These are phyloP conservation scores for Xylariaceae sp. DNA, from an alignment of 2,329 filamentous ascomycete genomes.

Conservation along the genomic window DNA sequence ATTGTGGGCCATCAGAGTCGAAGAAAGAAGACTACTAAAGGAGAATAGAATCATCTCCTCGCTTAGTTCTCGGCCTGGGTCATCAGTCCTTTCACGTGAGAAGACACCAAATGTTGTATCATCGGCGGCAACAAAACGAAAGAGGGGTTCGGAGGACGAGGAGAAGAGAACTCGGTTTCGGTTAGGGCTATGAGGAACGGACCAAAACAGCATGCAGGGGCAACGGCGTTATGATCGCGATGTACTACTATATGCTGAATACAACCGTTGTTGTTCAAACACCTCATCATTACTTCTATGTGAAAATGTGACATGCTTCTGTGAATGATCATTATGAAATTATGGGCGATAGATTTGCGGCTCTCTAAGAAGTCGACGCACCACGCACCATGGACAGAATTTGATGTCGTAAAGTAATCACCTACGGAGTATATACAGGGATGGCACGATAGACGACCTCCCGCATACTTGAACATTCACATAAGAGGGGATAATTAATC, in stretches of 20 bases:
- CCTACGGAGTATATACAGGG: too few relatives aligned
- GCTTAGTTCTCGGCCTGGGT: slow-evolving; percentile 25
- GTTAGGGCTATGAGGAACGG: slow-evolving; percentile 19
- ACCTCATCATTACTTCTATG: too few relatives aligned
- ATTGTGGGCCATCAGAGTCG: slow-evolving; percentile 33
- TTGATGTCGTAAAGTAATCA: too few relatives aligned
- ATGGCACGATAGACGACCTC: too few relatives aligned
- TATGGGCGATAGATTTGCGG: too few relatives aligned
- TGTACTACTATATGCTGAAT: neutral
- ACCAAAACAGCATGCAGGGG: slow-evolving; percentile 3
- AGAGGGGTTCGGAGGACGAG: slow-evolving; percentile 19
- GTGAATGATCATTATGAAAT: too few relatives aligned
- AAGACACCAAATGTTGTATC: slow-evolving; percentile 26
- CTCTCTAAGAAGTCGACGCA: too few relatives aligned
- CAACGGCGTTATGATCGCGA: slow-evolving; percentile 6
- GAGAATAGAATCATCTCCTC: slow-evolving; percentile 20
- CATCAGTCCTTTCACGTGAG: slow-evolving; percentile 25
- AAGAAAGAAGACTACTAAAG: slow-evolving; percentile 30
- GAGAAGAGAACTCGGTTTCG: slow-evolving; percentile 21
- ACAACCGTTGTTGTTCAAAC: slow-evolving; percentile 1
- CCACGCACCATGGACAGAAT: too few relatives aligned
- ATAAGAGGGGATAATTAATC: too few relatives aligned
- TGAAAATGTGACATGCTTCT: too few relatives aligned
- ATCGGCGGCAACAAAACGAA: slow-evolving; percentile 19
- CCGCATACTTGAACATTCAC: too few relatives aligned